phyloP scores from a whole-genome alignment of 768 basidiomycete genomes.

The Lactarius sp. region DNA sequence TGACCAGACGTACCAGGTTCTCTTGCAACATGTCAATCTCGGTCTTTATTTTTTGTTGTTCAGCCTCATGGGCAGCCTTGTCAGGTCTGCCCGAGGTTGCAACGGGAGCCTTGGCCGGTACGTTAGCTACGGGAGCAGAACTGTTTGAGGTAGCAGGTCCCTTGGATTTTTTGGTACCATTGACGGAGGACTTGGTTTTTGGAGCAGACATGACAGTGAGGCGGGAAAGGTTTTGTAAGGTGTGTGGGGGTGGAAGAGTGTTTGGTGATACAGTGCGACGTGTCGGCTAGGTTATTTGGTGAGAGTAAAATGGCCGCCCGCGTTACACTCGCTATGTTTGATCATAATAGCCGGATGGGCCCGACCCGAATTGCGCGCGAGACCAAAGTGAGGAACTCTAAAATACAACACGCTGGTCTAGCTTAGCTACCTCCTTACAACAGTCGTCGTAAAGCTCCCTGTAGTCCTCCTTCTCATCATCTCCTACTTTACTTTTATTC shows the following conservation, averaged over 20 bases:
- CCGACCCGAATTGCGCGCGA: neutral
- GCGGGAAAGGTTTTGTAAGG: neutral
- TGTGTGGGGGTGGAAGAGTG: slow-evolving; percentile 27
- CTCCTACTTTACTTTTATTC: slow-evolving; percentile 52
- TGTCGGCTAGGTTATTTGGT: neutral
- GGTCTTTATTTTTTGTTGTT: slow-evolving; percentile 75
- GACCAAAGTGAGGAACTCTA: neutral
- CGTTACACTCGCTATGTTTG: neutral
- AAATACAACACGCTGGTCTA: slow-evolving; percentile 61
- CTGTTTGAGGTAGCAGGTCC: slow-evolving; percentile 40
- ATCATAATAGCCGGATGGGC: neutral
- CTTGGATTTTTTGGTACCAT: slow-evolving; percentile 32
- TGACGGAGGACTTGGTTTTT: slow-evolving; percentile 51
- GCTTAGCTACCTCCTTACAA: slow-evolving; percentile 74
- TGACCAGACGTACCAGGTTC: slow-evolving; percentile 59
- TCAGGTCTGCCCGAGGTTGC: slow-evolving; percentile 63
- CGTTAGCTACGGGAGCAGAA: slow-evolving; percentile 32
- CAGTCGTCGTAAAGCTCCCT: slow-evolving; percentile 83
- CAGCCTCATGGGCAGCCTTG: slow-evolving; percentile 76
- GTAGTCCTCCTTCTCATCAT: slow-evolving; percentile 76
- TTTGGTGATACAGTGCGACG: neutral
- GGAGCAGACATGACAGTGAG: slow-evolving; percentile 34
- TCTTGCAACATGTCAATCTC: slow-evolving; percentile 81
- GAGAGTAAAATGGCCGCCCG: slow-evolving; percentile 1
- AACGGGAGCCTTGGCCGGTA: slow-evolving; percentile 28